Evolutionary conservation across 208 protist species (phyloP), one percentile per base, ranked within the genome.

Genomic region (Acanthamoeba lenticulata): DNA sequence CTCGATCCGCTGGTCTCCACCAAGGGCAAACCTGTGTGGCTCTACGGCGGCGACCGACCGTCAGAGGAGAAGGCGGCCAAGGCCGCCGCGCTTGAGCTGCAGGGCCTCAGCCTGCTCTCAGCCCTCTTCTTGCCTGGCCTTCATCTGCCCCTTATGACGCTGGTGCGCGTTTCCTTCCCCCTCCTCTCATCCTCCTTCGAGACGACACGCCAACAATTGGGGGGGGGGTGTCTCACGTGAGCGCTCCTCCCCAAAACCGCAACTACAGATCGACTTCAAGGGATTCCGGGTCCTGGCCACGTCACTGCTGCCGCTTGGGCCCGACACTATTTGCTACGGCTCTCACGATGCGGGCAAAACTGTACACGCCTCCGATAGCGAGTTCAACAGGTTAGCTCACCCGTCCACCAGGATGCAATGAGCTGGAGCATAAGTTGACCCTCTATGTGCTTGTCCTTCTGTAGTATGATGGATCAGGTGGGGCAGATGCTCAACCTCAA

Each of bases 71-170:
- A 77, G 0, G 72, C 95, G n/a, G 47, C 72, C 27, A 94, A 94
- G 49, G 67, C 38, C 19, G 67, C 67, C 7, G 67, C 67, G 0
- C 67, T 40, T n/a, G 67, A 77, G 38, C 67, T 77, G 11, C 94
- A 95, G 42, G 92, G 95, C 7, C 52, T 95, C 0, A 95, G 93
- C 24, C 89, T 65, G 69, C 47, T 92, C 17, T 95, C 91, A 24
- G 90, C 93, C 38, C 21, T 44, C 38, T 27, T 11, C 38, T 36
- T 17, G 52, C 21, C 52, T 24, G 19, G 92, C 92, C 4, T 95
- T 19, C 72, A 47, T 55, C 65, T 95, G 44, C 94, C 94, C 19
- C 34, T 95, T 24, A 95, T 95, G 94, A 44, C 67, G 27, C 67
- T 77, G n/a, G 38, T 95, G 1, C 89, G 93, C 62, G 6, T 13